Evolutionary conservation across 768 basidiomycete species (phyloP), one percentile per base, ranked within the genome.

Genomic region (Phlebiopsis gigantea): DNA sequence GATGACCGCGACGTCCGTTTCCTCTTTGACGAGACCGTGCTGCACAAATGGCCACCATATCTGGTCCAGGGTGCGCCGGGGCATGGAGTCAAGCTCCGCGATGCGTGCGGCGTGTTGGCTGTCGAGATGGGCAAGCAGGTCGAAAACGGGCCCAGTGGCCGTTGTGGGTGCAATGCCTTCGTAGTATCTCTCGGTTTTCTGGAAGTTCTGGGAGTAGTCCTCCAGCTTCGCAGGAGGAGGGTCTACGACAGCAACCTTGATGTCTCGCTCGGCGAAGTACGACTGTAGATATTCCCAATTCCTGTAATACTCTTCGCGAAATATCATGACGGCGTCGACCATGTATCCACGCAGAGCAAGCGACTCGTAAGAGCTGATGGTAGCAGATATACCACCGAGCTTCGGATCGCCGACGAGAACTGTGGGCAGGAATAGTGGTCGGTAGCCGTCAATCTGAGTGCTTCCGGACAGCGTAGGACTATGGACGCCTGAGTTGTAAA

Each of bases 21-120:
- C 82, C 48, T 76, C 74, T 58, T 82, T 79, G 46, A 92, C 76
- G 17, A 84, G 75, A 0, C 82, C 83, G 61, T 98, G 96, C 67
- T 98, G 96, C 1, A 93, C 92, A 67, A 98, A 98, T 0, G 96
- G 96, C 93, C 94, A 98, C 96, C 96, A 98, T 45, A 97, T 77
- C 1, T 78, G 77, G 53, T 93, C 79, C 44, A 90, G 73, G 0
- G 93, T 86, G 34, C 94, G 80, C 9, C 74, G 73, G 2, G 92
- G 83, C 84, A 96, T 92, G 0, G 86, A 79, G 48, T 84, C 79
- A 7, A 98, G 80, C 43, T 88, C 82, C 10, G 77, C 66, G n/a
- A 97, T 69, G 5, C 96, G 79, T n/a, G 68, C 63, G 0, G 66
- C 59, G 69, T 98, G 95, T 31, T 79, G 73, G 8, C 67, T 58